Evolutionary conservation across 805 yeast genomes (phyloP).

Genomic region (Zygosaccharomyces pseudorouxii): DNA sequence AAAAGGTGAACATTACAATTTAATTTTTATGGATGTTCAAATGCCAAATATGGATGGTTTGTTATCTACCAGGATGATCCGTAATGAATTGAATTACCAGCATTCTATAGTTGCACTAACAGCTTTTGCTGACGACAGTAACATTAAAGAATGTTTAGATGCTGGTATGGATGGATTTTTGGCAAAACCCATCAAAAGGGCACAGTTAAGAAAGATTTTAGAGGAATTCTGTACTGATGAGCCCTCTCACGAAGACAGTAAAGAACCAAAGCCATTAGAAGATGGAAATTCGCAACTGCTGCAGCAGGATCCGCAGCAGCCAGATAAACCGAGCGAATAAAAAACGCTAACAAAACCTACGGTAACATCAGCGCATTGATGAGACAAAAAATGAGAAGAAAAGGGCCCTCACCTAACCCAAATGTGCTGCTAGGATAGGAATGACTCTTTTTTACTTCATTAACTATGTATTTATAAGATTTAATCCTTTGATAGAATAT

Average conservation of each 20-base stretch:
- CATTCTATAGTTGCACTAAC: constrained; percentile 91
- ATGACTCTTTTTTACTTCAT: no score
- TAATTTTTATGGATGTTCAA: constrained; percentile 94
- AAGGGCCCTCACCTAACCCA: neutral
- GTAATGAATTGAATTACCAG: constrained; percentile 53
- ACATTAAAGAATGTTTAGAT: constrained; percentile 75
- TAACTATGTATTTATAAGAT: no score
- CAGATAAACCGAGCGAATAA: neutral
- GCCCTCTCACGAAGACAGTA: neutral
- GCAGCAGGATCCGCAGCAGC: neutral
- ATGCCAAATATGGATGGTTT: constrained; percentile 94
- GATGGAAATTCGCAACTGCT: neutral
- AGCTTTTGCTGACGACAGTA: constrained; percentile 91
- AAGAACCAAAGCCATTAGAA: neutral
- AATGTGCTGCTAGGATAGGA: no score
- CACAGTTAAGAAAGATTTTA: constrained; percentile 55
- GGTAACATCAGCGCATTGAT: neutral
- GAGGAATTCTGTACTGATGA: constrained; percentile 29
- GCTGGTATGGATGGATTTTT: constrained; percentile 94
- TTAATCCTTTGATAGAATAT: neutral
- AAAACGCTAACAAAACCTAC: neutral
- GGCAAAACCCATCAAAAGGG: constrained; percentile 79
- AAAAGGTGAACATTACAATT: constrained; percentile 47
- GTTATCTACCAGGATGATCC: constrained; percentile 69
- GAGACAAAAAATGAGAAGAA: neutral